A percentile compares a stretch with the other conserved stretches of the same genome.
Conservation (phyloP, 73 alveolate species). For the Tetrahymena thermophila region DNA sequence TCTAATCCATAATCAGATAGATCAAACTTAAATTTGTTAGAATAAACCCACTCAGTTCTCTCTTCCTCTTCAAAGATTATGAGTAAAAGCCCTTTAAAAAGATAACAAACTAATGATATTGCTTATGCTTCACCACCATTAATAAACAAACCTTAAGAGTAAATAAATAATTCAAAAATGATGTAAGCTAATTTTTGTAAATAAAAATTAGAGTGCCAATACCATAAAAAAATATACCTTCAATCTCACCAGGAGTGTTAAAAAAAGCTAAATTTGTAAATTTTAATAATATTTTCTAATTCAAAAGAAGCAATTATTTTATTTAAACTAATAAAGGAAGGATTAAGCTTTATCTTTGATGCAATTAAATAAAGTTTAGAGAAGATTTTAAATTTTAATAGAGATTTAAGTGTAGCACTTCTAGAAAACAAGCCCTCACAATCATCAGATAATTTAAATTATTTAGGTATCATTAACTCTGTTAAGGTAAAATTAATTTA, state of each 20-base stretch:
- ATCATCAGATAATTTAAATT: background rate
- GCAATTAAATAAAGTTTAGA: background rate
- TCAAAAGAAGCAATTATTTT: too few species aligned
- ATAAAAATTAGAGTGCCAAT: background rate
- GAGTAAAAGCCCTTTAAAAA: background rate
- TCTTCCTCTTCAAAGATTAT: background rate
- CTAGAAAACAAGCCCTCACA: background rate
- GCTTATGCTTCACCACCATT: background rate
- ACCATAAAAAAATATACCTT: background rate
- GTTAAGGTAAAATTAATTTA: background rate
- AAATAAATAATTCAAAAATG: too few species aligned
- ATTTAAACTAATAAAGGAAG: background rate
- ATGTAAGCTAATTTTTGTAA: too few species aligned
- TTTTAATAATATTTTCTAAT: background rate
- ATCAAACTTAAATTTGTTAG: background rate
- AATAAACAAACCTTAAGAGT: background rate
- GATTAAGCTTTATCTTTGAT: background rate
- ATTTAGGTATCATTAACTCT: background rate
- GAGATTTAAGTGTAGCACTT: background rate
- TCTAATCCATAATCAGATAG: background rate
- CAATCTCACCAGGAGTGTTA: background rate
- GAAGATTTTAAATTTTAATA: background rate
- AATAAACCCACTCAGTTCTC: background rate
- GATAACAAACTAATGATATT: background rate
- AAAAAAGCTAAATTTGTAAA: background rate